Conservation (phyloP, 2,329 filamentous ascomycete species). For the Aureobasidium mangrovei region DNA sequence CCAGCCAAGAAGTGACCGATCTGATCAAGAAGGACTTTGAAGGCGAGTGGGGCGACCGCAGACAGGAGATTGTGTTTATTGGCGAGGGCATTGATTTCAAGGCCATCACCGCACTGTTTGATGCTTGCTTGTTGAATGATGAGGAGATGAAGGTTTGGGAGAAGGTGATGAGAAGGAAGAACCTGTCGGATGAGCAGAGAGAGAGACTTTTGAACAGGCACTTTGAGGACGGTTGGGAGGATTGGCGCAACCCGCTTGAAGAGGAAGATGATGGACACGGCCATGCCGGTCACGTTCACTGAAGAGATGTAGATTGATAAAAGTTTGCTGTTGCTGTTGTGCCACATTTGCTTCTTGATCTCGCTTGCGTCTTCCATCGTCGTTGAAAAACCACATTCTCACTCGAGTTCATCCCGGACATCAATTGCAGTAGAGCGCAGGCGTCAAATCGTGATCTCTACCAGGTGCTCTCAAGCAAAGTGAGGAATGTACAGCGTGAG, state of each 20-base stretch:
- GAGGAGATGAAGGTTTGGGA: constrained; percentile 42
- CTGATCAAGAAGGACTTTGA: constrained; percentile 44
- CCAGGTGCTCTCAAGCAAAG: too few relatives aligned
- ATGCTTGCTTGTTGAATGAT: constrained; percentile 54
- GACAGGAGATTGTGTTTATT: constrained; percentile 67
- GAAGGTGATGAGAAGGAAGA: constrained; percentile 27
- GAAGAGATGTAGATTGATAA: neutral
- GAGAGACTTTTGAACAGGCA: constrained; percentile 33
- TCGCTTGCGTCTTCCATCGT: too few relatives aligned
- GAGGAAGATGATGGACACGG: constrained; percentile 19
- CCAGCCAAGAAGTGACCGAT: constrained; percentile 39
- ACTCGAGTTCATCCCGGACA: too few relatives aligned
- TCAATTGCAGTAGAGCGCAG: too few relatives aligned
- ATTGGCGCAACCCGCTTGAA: constrained; percentile 20
- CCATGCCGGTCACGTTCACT: constrained; percentile 15
- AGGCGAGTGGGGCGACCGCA: constrained; percentile 55
- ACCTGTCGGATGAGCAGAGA: constrained; percentile 2
- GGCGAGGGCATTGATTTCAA: constrained; percentile 52
- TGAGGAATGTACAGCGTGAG: constrained; percentile 17
- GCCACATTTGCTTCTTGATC: too few relatives aligned
- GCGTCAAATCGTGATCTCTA: too few relatives aligned
- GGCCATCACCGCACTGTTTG: constrained; percentile 45
- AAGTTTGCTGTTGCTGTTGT: too few relatives aligned
- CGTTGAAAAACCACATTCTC: too few relatives aligned
- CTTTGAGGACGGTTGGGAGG: constrained; percentile 25